Percentiles rank a stretch among this genome's conserved stretches.
Conservation (phyloP, 2,329 filamentous ascomycete genomes). For the Xylaria sp. region DNA sequence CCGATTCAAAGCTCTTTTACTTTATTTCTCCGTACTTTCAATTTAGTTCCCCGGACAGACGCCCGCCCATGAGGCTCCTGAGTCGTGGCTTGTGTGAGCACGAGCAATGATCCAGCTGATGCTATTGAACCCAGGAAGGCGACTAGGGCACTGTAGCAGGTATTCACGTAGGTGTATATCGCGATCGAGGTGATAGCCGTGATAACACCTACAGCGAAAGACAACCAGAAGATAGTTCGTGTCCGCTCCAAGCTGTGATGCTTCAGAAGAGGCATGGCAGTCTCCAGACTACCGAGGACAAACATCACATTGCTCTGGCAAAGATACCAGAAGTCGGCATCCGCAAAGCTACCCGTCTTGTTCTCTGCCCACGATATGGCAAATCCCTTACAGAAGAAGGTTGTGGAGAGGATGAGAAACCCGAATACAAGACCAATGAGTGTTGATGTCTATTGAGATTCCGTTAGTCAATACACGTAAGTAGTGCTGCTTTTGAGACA, state of each 20-base stretch:
- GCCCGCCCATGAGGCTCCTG: no score
- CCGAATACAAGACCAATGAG: conserved; percentile 5
- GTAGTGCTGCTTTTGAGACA: background rate
- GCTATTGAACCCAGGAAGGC: background rate
- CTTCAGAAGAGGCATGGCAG: conserved; percentile 1
- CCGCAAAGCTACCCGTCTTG: background rate
- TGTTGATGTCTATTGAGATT: conserved; percentile 5
- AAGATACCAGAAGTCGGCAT: conserved; percentile 18
- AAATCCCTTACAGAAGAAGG: conserved; percentile 1
- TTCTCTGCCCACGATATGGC: conserved; percentile 1
- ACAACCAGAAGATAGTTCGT: conserved; percentile 1
- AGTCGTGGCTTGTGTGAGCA: background rate
- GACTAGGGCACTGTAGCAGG: conserved; percentile 1
- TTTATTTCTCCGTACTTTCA: background rate
- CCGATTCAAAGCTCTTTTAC: background rate
- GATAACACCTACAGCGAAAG: background rate
- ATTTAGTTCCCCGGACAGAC: background rate
- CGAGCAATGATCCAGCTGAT: background rate
- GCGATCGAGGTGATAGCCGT: background rate
- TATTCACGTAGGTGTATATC: background rate
- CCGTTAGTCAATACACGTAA: background rate
- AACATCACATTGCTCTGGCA: conserved; percentile 9
- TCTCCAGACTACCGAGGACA: background rate
- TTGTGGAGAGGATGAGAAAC: background rate
- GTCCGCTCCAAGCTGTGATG: background rate